Base-by-base conservation (phyloP, 129 eudicot genomes). In the Artemisia annua region DNA sequence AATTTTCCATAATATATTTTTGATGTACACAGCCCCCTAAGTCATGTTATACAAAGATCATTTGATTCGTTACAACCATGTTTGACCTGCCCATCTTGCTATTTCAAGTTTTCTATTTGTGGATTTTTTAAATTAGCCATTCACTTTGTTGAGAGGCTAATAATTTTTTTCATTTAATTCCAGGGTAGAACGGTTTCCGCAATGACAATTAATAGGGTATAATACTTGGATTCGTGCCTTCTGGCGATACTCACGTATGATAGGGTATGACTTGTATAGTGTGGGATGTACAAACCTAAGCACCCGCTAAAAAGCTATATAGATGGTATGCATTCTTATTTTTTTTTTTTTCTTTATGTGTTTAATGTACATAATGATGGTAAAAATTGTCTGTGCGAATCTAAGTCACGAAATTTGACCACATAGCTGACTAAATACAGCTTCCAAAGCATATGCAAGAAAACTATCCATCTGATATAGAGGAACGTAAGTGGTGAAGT, bases 121-220 rank as follows among this genome's bases (percentile, higher is more conserved):
- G 1, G 68, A 50, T 20, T 52, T 46, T 49, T 17, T 46, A 56
- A 0, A 5, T 59, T 18, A 28, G 55, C 11, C 44, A 6, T 48
- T 20, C 12, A 17, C 17, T 3, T 70, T 13, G 44, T 5, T 35
- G 44, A 35, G 44, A 35, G 8, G 8, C 44, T 35, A 0, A 35
- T 35, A 5, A 35, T 11, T 35, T 35, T 67, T 59, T 19, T 26
- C 22, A 0, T 26, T 17, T 58, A 48, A 62, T 70, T 65, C 20
- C 80, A 92, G 98, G 98, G 98, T 71, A 97, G 98, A 78, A 80
- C 75, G 50, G 97, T 93, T 76, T 89, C 97, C 19, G 98, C 98
- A 39, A 89, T 93, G 96, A 87, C 98, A 13, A 87, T 93, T 66
- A 81, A 89, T 61, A 83, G 86, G 98, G 98, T 55, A 83, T 93